Evolutionary conservation across 2,329 filamentous ascomycete genomes (phyloP).

Genomic region (Trichoderma sp.): DNA sequence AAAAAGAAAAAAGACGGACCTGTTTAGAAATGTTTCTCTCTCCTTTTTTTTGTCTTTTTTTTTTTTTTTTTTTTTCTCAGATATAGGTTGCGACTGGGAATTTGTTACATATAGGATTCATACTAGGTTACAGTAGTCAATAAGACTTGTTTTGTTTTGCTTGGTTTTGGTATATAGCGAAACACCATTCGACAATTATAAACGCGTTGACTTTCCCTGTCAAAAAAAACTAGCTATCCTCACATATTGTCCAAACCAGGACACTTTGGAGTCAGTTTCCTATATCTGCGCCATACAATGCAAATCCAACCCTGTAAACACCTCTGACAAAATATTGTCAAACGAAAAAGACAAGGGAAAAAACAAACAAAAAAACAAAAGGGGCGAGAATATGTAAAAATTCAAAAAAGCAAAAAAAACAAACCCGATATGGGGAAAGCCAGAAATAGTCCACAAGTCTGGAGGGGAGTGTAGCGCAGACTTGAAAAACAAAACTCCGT

Average conservation of each 20-base stretch:
- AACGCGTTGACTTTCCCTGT: background rate
- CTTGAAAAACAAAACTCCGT: conserved; percentile 33
- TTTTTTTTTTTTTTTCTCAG: background rate
- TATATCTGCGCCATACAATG: conserved; percentile 10
- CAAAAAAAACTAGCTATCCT: background rate
- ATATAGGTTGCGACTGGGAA: background rate
- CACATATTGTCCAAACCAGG: background rate
- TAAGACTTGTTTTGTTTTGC: background rate
- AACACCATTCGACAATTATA: conserved; percentile 8
- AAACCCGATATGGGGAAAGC: background rate
- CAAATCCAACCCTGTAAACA: conserved; percentile 4
- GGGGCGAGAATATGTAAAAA: background rate
- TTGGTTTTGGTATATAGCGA: background rate
- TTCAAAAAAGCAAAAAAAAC: background rate
- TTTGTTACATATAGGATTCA: background rate
- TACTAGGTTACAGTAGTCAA: background rate
- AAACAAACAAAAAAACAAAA: background rate
- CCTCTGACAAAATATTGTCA: background rate
- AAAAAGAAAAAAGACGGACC: background rate
- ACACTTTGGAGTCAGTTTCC: background rate
- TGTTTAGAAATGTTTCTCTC: background rate
- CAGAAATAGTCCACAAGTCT: conserved; percentile 2
- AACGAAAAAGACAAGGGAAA: background rate
- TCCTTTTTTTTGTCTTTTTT: background rate
- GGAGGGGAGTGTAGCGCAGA: background rate